Base-by-base conservation (phyloP, 2,329 filamentous ascomycete genomes). In the Daldinia sp. region DNA sequence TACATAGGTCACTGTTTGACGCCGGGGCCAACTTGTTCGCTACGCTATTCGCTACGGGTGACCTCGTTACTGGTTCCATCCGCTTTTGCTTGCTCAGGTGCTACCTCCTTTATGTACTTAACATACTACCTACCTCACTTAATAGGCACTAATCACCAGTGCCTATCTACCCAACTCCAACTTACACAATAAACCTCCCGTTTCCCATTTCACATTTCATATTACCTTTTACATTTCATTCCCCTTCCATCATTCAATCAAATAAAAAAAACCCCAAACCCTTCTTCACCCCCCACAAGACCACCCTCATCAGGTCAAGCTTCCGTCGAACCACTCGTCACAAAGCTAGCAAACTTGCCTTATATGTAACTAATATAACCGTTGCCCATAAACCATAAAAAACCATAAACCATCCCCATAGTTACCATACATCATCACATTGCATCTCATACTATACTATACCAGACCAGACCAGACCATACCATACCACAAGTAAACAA, bases 11-110 rank as follows among this genome's bases (percentile, higher is more conserved):
- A 35, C 13, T n/a, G n/a, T 43, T 43, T 7, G 10, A 43, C 39
- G 39, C 39, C 19, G 39, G 39, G 39, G 39, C 39, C 39, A 41
- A 58, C 25, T n/a, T n/a, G n/a, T n/a, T 32, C 45, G 32, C 43
- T 47, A 47, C 39, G n/a, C 32, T 35, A 35, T n/a, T 35, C 32
- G 32, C 32, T 35, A 35, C 32, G n/a, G n/a, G n/a, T n/a, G n/a
- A n/a, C n/a, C n/a, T 7, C 32, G 5, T 7, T 35, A 35, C n/a
- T 35, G 7, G 32, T 8, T 15, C n/a, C n/a, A 35, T 8, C 15
- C n/a, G 32, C 32, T 35, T n/a, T 35, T 35, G n/a, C n/a, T n/a
- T n/a, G n/a, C n/a, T n/a, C n/a, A n/a, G n/a, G n/a, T 15, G 32
- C 32, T 35, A 35, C 32, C 5, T 35, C 30, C n/a, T n/a, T n/a